Percentiles rank a stretch among this genome's conserved stretches.
These are phyloP conservation scores for Spergularia marina DNA, from an alignment of 148 eudicot species.

Conservation along the genomic window DNA sequence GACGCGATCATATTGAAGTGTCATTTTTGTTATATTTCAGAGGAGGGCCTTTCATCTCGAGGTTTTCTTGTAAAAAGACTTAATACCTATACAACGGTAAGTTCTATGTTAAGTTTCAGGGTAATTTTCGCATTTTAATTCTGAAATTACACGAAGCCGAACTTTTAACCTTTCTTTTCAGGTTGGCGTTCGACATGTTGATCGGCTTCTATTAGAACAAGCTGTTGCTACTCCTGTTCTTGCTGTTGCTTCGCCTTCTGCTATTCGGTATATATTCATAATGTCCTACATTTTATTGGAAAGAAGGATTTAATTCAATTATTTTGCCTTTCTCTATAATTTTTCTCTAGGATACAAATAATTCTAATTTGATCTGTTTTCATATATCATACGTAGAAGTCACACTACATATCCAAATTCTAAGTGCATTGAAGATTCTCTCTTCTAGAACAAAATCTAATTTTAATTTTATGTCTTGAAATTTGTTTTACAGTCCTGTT, in stretches of 20 bases:
- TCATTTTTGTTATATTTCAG: conserved; percentile 40
- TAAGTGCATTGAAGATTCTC: too few relatives aligned
- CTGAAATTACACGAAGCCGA: neutral
- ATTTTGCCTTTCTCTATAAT: too few relatives aligned
- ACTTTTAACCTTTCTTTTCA: conserved; percentile 28
- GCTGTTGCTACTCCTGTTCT: conserved; percentile 82
- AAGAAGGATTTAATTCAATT: too few relatives aligned
- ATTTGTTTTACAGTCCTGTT: neutral
- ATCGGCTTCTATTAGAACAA: conserved; percentile 48
- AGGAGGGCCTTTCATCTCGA: conserved; percentile 74
- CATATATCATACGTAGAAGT: too few relatives aligned
- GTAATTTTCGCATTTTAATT: neutral
- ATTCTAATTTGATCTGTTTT: too few relatives aligned
- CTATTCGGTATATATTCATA: conserved; percentile 51
- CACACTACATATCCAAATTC: too few relatives aligned
- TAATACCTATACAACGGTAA: conserved; percentile 92
- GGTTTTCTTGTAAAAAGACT: conserved; percentile 89
- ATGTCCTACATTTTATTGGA: neutral
- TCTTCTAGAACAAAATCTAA: neutral
- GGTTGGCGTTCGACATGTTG: conserved; percentile 79
- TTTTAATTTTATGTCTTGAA: neutral
- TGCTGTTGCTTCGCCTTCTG: conserved; percentile 97
- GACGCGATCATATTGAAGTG: neutral
- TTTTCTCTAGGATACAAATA: too few relatives aligned
- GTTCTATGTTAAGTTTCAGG: neutral